A percentile compares a stretch with the other conserved stretches of the same genome.
Evolutionary conservation across 2,329 filamentous ascomycete genomes (phyloP).

Genomic region (Cercospora berteroae): DNA sequence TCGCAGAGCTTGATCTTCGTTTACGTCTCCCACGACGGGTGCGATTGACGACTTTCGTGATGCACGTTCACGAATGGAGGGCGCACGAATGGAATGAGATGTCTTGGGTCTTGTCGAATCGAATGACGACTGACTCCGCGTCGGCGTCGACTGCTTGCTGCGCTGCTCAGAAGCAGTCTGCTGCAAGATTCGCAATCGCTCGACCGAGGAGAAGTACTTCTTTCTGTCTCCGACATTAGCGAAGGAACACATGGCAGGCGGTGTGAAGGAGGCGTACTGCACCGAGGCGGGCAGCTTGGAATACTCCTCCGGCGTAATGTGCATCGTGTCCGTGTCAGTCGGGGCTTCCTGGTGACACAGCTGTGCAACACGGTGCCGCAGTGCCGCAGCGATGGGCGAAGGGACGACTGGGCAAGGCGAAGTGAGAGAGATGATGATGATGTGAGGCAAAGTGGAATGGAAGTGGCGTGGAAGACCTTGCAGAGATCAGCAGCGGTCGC

Average conservation of each 20-base stretch:
- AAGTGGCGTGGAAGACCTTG: neutral
- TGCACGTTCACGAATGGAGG: constrained; percentile 15
- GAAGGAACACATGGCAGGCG: constrained; percentile 15
- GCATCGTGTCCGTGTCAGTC: constrained; percentile 21
- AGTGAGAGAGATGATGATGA: neutral
- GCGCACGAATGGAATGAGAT: constrained; percentile 17
- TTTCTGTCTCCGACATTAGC: constrained; percentile 38
- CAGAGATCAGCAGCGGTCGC: neutral
- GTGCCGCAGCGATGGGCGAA: neutral
- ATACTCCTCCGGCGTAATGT: constrained; percentile 41
- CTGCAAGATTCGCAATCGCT: constrained; percentile 66
- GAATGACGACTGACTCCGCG: constrained; percentile 28
- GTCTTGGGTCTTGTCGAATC: constrained; percentile 31
- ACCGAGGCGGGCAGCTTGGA: constrained; percentile 44
- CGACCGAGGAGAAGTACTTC: constrained; percentile 72
- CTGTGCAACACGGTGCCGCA: neutral
- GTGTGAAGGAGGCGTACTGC: constrained; percentile 39
- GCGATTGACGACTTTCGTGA: constrained; percentile 14
- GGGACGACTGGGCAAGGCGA: neutral
- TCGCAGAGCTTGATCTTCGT: constrained; percentile 47
- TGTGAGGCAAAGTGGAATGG: neutral
- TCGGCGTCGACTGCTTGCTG: constrained; percentile 22
- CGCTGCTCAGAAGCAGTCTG: constrained; percentile 40
- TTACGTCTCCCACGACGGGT: constrained; percentile 31
- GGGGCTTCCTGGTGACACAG: neutral